Conservation (phyloP, 768 basidiomycete species). For the Boletus subcaerulescens region DNA sequence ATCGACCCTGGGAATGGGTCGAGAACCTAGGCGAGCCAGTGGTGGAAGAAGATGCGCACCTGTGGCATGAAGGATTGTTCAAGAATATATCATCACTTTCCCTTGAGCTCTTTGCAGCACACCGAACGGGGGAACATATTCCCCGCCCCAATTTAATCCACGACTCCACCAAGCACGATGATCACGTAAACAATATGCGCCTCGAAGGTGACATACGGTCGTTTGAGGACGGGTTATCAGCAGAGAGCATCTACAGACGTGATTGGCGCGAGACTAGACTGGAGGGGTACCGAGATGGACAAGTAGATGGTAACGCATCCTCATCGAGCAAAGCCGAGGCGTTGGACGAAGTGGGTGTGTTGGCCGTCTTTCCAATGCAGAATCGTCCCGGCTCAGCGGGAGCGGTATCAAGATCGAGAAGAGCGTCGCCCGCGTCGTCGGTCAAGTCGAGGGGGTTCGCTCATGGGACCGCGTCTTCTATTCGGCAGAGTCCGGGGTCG, state of each 20-base stretch:
- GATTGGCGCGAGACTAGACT: conserved; percentile 78
- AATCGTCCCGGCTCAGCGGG: conserved; percentile 12
- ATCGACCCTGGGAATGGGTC: conserved; percentile 86
- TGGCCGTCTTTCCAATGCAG: conserved; percentile 26
- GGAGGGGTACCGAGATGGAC: conserved; percentile 14
- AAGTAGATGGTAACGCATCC: conserved; percentile 6
- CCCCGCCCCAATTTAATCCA: conserved; percentile 1
- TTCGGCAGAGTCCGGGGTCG: conserved; percentile 49
- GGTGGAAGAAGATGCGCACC: conserved; percentile 42
- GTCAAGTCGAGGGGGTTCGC: conserved; percentile 38
- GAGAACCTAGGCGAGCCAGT: conserved; percentile 61
- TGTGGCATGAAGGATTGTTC: conserved; percentile 44
- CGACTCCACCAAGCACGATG: conserved; percentile 15
- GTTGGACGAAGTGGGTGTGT: conserved; percentile 27
- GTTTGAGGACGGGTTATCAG: conserved; percentile 63
- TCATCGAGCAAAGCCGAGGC: conserved; percentile 20
- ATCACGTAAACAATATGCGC: conserved; percentile 14
- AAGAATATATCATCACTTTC: conserved; percentile 71
- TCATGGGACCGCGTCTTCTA: conserved; percentile 25
- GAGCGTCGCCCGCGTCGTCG: conserved; percentile 49
- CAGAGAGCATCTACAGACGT: conserved; percentile 64
- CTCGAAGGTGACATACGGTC: conserved; percentile 46
- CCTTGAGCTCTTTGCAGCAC: conserved; percentile 67
- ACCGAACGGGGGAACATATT: conserved; percentile 59
- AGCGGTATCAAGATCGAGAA: conserved; percentile 35